Evolutionary conservation across 2,329 filamentous ascomycete genomes (phyloP).

Genomic region (Achaetomium macrosporum): DNA sequence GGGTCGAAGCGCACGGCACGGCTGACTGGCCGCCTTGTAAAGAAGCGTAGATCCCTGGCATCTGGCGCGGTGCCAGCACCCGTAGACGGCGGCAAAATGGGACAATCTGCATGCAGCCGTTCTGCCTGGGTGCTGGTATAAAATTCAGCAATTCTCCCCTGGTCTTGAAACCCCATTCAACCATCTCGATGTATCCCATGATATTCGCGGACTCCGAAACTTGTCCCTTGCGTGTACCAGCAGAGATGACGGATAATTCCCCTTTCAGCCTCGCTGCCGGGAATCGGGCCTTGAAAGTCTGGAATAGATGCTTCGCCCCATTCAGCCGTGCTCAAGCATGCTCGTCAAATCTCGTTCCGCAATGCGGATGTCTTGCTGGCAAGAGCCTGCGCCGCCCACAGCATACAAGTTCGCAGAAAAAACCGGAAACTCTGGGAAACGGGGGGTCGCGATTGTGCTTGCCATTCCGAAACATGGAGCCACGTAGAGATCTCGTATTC

Average conservation of each 20-base stretch:
- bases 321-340: conserved; percentile 16
- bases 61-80: background rate
- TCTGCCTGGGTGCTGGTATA: conserved; percentile 23
- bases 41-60: conserved; percentile 3
- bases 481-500: background rate
- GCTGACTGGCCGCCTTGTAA: conserved; percentile 10
- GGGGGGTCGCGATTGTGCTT: background rate
- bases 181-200: conserved; percentile 12
- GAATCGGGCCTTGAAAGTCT: conserved; percentile 2
- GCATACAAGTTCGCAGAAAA: background rate
- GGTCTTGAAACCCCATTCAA: conserved; percentile 4
- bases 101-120: conserved; percentile 19
- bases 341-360: conserved; percentile 13
- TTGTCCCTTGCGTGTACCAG: conserved; percentile 13
- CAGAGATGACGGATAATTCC: conserved; percentile 11
- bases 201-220: conserved; percentile 8
- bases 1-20: conserved; percentile 24
- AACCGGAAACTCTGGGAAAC: background rate
- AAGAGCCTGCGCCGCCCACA: background rate
- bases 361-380: background rate
- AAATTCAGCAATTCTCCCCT: conserved; percentile 9
- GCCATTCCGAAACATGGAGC: background rate
- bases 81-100: conserved; percentile 15
- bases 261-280: background rate
- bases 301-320: background rate